Evolutionary conservation across 2,329 filamentous ascomycete genomes (phyloP).

Genomic region (Ascochyta pisi): DNA sequence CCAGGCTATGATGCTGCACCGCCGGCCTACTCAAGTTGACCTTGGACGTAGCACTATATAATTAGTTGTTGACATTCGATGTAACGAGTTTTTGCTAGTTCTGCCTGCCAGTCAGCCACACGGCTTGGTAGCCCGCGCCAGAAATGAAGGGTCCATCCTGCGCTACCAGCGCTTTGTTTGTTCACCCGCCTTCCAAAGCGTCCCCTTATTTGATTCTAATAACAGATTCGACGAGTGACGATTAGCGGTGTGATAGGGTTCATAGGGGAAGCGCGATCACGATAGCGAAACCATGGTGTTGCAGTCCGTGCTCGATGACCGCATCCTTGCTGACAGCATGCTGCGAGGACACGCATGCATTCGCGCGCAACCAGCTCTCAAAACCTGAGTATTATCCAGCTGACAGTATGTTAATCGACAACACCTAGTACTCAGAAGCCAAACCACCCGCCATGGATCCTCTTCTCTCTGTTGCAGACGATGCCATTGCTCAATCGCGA

Average conservation of each 20-base stretch:
- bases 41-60: neutral
- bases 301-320: slow-evolving; percentile 20
- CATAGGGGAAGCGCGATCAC: neutral
- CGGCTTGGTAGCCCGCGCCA: no score
- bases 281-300: slow-evolving; percentile 12
- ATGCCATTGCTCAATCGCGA: slow-evolving; percentile 5
- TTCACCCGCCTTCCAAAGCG: no score
- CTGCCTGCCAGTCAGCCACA: no score
- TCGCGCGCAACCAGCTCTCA: neutral
- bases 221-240: neutral
- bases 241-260: neutral
- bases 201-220: neutral
- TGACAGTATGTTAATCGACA: neutral
- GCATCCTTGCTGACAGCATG: slow-evolving; percentile 13
- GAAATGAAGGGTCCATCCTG: no score
- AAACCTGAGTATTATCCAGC: neutral
- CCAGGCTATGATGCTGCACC: slow-evolving; percentile 10
- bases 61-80: neutral
- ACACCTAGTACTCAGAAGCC: neutral
- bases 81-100: no score
- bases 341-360: neutral
- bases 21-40: slow-evolving; percentile 8
- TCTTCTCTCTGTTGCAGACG: slow-evolving; percentile 30
- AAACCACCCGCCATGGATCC: slow-evolving; percentile 25
- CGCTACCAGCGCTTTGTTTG: no score